Conservation (phyloP, 441 rosid genomes). For the Hypseocharis bilobata region DNA sequence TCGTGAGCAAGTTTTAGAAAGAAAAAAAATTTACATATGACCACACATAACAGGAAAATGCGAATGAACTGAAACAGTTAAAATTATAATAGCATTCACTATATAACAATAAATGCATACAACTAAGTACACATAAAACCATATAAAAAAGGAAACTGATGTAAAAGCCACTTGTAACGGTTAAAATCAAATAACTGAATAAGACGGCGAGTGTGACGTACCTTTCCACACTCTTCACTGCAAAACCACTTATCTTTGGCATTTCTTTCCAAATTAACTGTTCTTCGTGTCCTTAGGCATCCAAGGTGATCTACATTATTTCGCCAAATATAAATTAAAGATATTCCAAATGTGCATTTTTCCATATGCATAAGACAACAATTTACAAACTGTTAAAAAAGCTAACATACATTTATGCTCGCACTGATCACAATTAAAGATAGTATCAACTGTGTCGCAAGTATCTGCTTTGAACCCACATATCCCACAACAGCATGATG, state of each 20-base stretch:
- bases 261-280: conserved; percentile 17
- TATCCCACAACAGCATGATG: conserved; percentile 45
- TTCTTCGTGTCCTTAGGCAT: conserved; percentile 33
- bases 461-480: conserved; percentile 34
- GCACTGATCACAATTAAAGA: conserved; percentile 54
- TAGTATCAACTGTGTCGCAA: conserved; percentile 8
- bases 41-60: not conserved
- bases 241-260: conserved; percentile 51
- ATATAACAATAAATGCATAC: not conserved
- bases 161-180: not conserved
- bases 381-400: conserved; percentile 9
- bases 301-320: conserved; percentile 44
- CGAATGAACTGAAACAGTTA: no score
- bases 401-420: conserved; percentile 47
- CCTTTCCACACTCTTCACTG: conserved; percentile 53
- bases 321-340: conserved; percentile 18
- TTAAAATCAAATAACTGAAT: not conserved
- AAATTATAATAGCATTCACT: not conserved
- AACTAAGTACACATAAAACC: not conserved
- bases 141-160: not conserved
- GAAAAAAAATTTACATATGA: not conserved
- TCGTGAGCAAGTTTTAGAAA: not conserved
- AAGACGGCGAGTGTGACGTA: conserved; percentile 23
- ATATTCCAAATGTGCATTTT: conserved; percentile 7
- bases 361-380: not conserved